Conservation (phyloP, 371 early-diverging fungal genomes). For the Antonospora locustae region DNA sequence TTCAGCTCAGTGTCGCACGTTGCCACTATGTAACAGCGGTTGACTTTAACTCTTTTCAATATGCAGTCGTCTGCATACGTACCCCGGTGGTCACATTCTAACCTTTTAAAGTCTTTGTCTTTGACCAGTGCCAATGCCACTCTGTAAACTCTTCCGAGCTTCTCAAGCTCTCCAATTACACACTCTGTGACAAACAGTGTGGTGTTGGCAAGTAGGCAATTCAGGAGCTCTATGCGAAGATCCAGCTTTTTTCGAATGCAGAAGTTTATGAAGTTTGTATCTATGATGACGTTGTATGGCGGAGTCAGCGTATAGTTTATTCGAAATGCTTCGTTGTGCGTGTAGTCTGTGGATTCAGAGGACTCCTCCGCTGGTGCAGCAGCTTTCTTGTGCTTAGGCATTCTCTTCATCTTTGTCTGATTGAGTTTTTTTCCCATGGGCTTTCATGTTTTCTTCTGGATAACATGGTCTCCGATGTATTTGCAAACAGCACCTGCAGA, state of each 20-base stretch:
- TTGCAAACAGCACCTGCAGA: too few relatives aligned
- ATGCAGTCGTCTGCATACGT: constrained; percentile 99
- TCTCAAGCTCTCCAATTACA: constrained; percentile 96
- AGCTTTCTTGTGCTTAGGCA: neutral
- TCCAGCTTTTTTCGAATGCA: constrained; percentile 95
- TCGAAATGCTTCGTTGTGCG: constrained; percentile 58
- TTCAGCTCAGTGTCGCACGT: constrained; percentile 95
- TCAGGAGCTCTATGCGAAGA: constrained; percentile 84
- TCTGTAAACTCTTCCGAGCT: constrained; percentile 83
- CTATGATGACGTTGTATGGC: constrained; percentile 89
- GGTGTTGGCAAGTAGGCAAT: constrained; percentile 66
- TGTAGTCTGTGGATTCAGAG: constrained; percentile 28
- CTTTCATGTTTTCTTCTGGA: too few relatives aligned
- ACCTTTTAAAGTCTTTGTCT: constrained; percentile 59
- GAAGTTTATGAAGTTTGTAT: constrained; percentile 99
- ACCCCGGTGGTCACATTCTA: constrained; percentile 92
- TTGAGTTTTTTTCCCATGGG: too few relatives aligned
- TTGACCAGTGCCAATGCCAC: constrained; percentile 62
- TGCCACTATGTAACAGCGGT: constrained; percentile 93
- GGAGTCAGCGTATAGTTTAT: constrained; percentile 86
- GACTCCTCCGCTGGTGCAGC: neutral
- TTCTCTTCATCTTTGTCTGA: neutral
- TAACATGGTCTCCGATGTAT: too few relatives aligned
- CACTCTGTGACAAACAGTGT: constrained; percentile 95
- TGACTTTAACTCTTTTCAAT: constrained; percentile 78